Percentiles rank a stretch among this genome's conserved stretches.
Evolutionary conservation across 2,329 filamentous ascomycete genomes (phyloP).

Genomic region (Pseudogymnoascus sp.): DNA sequence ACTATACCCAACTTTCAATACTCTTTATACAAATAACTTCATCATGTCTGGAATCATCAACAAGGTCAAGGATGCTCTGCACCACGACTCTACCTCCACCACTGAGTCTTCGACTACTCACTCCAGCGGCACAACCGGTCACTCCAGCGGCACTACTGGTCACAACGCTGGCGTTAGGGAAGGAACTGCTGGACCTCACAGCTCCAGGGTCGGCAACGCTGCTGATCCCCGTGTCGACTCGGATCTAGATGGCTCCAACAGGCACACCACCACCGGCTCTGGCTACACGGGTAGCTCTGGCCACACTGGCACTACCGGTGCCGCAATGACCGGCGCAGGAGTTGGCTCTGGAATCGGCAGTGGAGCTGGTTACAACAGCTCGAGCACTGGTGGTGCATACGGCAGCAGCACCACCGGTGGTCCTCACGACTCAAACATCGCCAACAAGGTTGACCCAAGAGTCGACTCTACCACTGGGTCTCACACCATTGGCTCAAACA

Average conservation of each 20-base stretch:
- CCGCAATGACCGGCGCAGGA: conserved; percentile 20
- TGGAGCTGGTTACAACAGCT: conserved; percentile 10
- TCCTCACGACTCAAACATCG: conserved; percentile 41
- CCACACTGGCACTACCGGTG: conserved; percentile 13
- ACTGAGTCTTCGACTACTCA: conserved; percentile 14
- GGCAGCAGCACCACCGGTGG: conserved; percentile 34
- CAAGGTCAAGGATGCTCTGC: conserved; percentile 41
- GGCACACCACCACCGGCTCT: conserved; percentile 2
- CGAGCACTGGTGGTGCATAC: conserved; percentile 12
- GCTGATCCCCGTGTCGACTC: conserved; percentile 32
- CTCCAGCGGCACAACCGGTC: conserved; percentile 18
- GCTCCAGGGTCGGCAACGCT: conserved; percentile 32
- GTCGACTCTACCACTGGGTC: conserved; percentile 40
- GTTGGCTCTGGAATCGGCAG: conserved; percentile 43
- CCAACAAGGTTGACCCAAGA: conserved; percentile 46
- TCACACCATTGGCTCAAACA: conserved; percentile 10
- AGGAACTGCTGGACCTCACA: conserved; percentile 29
- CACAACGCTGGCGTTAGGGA: conserved; percentile 21
- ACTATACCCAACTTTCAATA: conserved; percentile 9
- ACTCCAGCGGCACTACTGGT: conserved; percentile 15
- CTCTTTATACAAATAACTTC: conserved; percentile 11
- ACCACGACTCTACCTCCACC: conserved; percentile 20
- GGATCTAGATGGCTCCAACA: not conserved
- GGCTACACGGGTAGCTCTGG: not conserved
- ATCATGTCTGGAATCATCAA: conserved; percentile 40